Base-by-base conservation (phyloP, 331 rosid genomes). In the Malus hybrid region DNA sequence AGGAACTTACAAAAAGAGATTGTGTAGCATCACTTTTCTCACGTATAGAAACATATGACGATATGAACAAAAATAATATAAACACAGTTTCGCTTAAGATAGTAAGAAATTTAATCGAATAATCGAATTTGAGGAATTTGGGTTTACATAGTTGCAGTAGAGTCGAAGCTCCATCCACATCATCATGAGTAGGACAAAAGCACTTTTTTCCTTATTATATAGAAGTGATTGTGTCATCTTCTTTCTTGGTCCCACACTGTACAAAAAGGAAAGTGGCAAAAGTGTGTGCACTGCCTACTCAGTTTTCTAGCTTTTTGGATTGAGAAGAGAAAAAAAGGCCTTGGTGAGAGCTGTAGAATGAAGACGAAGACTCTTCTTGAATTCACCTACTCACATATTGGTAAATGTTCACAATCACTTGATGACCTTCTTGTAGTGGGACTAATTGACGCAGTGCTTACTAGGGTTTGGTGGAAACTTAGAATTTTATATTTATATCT, bases 171-270 rank as follows among this genome's bases (percentile, higher is more conserved):
- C 79, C 59, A 63, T 83, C 79, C 87, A 69, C 88, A 24, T 82
- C 87, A 87, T 69, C 42, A 2, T 79, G 87, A 80, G 87, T 86
- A 64, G 72, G 93, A 89, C 89, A 81, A 83, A 81, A 81, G 28
- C 54, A 54, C 80, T 80, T 88, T 84, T 42, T 2, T 2, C 46
- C 46, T 70, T 80, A 32, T 22, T 60, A 33, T 78, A 73, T 4
- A 68, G 57, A 54, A 65, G 72, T 73, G 81, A 79, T 76, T 77
- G 65, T 80, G 85, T 87, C 84, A 87, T 79, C 87, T 22, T 64
- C 64, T 14, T n/a, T 14, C 31, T 27, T 11, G 67, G 42, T 61
- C 78, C 79, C 57, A 11, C 64, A n/a, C 32, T 6, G 22, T 22
- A 5, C 79, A 28, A 73, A 76, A 70, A 12, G 81, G 29, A 76